Evolutionary conservation across 2,329 filamentous ascomycete genomes (phyloP), one percentile per base, ranked within the genome.

Genomic region (Boeremia lycopersici): DNA sequence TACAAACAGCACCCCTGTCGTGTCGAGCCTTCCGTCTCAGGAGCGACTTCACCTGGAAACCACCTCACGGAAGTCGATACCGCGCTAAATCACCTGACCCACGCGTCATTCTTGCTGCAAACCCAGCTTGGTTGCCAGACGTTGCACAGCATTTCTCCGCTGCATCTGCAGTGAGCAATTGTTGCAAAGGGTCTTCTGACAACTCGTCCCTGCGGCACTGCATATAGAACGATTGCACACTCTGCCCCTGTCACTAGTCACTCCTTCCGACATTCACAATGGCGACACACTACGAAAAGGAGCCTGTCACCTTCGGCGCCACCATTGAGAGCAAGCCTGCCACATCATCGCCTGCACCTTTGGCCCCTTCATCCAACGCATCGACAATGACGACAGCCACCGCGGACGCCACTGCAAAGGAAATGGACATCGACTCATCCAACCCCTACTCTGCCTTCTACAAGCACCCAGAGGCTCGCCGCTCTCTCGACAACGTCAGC

Each of bases 361-460:
- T 57, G 9, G 69, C 68, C 4, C 64, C 71, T 30, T 68, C 68
- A 19, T 74, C 71, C 15, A 65, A 68, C 61, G 72, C 71, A 9
- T 72, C 70, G 26, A 63, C 60, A 48, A 66, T 69, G 61, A 68
- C 71, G 13, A 67, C 73, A 31, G 52, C 60, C 61, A 75, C 64
- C 68, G 71, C 42, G 71, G 65, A 71, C 44, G 44, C 64, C n/a
- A 57, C 61, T 57, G 57, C 69, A 56, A 67, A 69, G 53, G 69
- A 70, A 25, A 59, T 63, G 40, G 64, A 61, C 39, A 60, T 70
- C 51, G 73, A 77, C 61, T 62, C 70, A 48, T 67, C 71, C 15
- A 75, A 76, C 50, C 76, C 77, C 25, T 76, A 78, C 71, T 78
- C 77, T 31, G 76, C 78, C 48, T 80, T 80, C 71, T 81, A 80